Percentiles rank a stretch among this genome's conserved stretches.
These are phyloP conservation scores for Brassica juncea DNA, from an alignment of 345 rosid species.

Conservation along the genomic window DNA sequence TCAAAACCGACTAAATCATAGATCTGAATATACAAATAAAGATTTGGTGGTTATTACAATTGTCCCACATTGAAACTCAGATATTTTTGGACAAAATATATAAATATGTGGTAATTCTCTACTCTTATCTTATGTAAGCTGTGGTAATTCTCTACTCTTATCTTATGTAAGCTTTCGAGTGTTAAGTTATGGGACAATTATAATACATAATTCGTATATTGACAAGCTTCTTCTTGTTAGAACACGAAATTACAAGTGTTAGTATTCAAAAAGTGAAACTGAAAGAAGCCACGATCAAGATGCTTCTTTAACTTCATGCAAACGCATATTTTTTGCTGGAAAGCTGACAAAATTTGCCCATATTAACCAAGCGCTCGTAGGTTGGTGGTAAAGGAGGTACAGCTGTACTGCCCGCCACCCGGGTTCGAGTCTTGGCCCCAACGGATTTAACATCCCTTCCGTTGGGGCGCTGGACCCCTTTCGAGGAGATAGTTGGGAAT, in stretches of 20 bases:
- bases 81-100: not conserved
- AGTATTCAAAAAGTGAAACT: conserved; percentile 8
- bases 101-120: not conserved
- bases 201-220: not conserved
- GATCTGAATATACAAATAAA: conserved; percentile 11
- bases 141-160: not conserved
- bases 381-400: too few relatives aligned
- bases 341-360: conserved; percentile 30
- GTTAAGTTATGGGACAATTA: not conserved
- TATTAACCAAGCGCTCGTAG: too few relatives aligned
- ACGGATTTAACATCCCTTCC: too few relatives aligned
- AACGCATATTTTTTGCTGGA: conserved; percentile 32
- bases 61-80: not conserved
- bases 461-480: too few relatives aligned
- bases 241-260: not conserved
- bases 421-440: too few relatives aligned
- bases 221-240: not conserved
- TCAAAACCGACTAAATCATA: conserved; percentile 29
- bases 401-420: too few relatives aligned
- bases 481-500: too few relatives aligned
- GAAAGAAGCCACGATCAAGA: conserved; percentile 33
- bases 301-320: conserved; percentile 36
- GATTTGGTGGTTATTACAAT: conserved; percentile 13
- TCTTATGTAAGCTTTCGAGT: not conserved
- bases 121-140: too few relatives aligned